Percentiles rank a stretch among this genome's conserved stretches.
Evolutionary conservation across 495 filamentous ascomycete genomes (phyloP).

Genomic region (Parmelia sp.): DNA sequence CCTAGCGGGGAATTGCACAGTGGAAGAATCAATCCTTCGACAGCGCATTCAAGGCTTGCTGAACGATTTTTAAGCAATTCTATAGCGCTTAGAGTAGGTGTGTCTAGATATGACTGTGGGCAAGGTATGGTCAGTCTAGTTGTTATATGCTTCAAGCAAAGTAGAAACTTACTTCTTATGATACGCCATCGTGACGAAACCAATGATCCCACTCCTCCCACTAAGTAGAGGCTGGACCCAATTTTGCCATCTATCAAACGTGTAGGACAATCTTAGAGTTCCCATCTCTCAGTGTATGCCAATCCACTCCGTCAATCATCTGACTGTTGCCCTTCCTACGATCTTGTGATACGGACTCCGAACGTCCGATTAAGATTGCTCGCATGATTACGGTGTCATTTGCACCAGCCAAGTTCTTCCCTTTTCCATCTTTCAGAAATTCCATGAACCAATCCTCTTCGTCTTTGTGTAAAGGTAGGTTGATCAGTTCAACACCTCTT

Average conservation of each 20-base stretch:
- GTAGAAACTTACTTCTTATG: not conserved
- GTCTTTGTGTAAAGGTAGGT: constrained; percentile 56
- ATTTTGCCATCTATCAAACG: not conserved
- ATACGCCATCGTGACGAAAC: not conserved
- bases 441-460: constrained; percentile 72
- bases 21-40: not conserved
- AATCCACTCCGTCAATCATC: constrained; percentile 48
- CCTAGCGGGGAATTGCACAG: not conserved
- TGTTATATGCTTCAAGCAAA: not conserved
- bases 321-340: constrained; percentile 33
- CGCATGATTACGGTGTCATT: constrained; percentile 67
- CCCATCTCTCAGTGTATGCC: constrained; percentile 33
- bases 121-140: not conserved
- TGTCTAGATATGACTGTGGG: not conserved
- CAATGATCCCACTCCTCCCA: not conserved
- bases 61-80: not conserved
- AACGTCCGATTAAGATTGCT: constrained; percentile 46
- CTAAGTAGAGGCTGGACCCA: not conserved
- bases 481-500: constrained; percentile 61
- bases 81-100: not conserved
- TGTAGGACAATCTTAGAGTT: not conserved
- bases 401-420: constrained; percentile 52
- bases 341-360: not conserved
- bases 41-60: not conserved
- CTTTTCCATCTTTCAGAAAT: constrained; percentile 54